A percentile compares a stretch with the other conserved stretches of the same genome.
Conservation (phyloP, 352 stramenopile species). For the Plasmopara muralis region DNA sequence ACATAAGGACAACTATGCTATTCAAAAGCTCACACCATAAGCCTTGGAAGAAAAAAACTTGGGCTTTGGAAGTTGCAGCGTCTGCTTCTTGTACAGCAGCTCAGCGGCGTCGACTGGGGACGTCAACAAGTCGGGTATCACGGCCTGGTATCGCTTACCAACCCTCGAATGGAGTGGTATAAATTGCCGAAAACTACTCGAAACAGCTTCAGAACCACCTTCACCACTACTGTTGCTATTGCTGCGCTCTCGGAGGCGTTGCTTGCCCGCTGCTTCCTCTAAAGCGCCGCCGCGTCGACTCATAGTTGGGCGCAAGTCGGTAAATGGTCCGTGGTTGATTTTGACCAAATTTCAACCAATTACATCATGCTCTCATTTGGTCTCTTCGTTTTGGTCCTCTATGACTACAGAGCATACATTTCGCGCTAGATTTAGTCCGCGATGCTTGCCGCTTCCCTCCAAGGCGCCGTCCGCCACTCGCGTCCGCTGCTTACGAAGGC, state of each 20-base stretch:
- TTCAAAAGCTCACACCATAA: conserved; percentile 28
- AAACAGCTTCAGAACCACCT: conserved; percentile 4
- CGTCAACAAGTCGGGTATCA: conserved; percentile 46
- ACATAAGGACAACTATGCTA: neutral
- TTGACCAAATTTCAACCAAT: conserved; percentile 8
- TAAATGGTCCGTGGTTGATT: conserved; percentile 15
- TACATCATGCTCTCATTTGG: conserved; percentile 1
- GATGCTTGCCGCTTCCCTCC: conserved; percentile 30
- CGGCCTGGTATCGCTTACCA: conserved; percentile 74
- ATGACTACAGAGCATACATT: conserved; percentile 1
- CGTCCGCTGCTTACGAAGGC: conserved; percentile 9
- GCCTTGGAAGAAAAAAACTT: conserved; percentile 48
- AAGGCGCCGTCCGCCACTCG: conserved; percentile 12
- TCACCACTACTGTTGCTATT: conserved; percentile 18
- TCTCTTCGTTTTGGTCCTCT: neutral
- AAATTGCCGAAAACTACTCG: conserved; percentile 35
- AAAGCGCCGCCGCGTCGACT: conserved; percentile 20
- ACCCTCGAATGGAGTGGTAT: conserved; percentile 69
- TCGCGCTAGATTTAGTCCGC: conserved; percentile 5
- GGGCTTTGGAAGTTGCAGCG: conserved; percentile 22
- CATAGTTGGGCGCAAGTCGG: conserved; percentile 20
- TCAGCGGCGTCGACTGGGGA: conserved; percentile 14
- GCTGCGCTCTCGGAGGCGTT: conserved; percentile 23
- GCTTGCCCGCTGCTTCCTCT: conserved; percentile 10
- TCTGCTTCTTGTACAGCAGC: conserved; percentile 25